A percentile compares a stretch with the other conserved stretches of the same genome.
phyloP scores from a whole-genome alignment of 108 stramenopile genomes.

The Skeletonema grethae region DNA sequence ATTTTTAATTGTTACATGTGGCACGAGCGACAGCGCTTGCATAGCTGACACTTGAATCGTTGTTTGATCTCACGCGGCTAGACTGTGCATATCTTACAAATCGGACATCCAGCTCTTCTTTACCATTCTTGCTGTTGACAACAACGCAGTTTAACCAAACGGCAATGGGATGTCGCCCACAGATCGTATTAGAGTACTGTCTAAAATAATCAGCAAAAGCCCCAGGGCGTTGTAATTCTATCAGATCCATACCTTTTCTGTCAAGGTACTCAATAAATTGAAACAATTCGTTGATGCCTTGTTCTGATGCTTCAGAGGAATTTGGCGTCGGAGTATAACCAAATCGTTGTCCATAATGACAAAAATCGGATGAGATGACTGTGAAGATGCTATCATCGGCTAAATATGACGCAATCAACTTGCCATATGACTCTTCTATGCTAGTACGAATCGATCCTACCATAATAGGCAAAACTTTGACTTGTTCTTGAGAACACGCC shows the following conservation, averaged over 20 bases:
- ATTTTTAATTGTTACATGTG: slow-evolving; percentile 15
- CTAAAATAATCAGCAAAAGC: slow-evolving; percentile 86
- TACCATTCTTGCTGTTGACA: not conserved
- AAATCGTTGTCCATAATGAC: slow-evolving; percentile 63
- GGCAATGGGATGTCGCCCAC: slow-evolving; percentile 81
- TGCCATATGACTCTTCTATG: slow-evolving; percentile 61
- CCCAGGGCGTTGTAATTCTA: slow-evolving; percentile 74
- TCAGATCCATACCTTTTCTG: slow-evolving; percentile 75
- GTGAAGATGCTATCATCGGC: slow-evolving; percentile 58
- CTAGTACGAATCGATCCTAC: slow-evolving; percentile 57
- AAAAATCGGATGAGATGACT: slow-evolving; percentile 81
- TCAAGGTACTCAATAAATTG: slow-evolving; percentile 75
- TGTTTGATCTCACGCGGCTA: slow-evolving; percentile 48
- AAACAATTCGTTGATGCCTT: slow-evolving; percentile 33
- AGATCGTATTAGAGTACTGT: slow-evolving; percentile 80
- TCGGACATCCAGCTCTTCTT: slow-evolving; percentile 43
- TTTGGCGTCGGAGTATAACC: slow-evolving; percentile 42
- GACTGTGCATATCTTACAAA: slow-evolving; percentile 86
- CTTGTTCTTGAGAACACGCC: slow-evolving; percentile 10
- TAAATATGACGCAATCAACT: slow-evolving; percentile 60
- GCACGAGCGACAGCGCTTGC: slow-evolving; percentile 72
- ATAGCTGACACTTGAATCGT: slow-evolving; percentile 86
- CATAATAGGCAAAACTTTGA: slow-evolving; percentile 83
- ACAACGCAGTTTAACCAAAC: slow-evolving; percentile 73
- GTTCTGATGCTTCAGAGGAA: slow-evolving; percentile 9